phyloP scores from a whole-genome alignment of 2,329 filamentous ascomycete genomes.

The Ciborinia camelliae region DNA sequence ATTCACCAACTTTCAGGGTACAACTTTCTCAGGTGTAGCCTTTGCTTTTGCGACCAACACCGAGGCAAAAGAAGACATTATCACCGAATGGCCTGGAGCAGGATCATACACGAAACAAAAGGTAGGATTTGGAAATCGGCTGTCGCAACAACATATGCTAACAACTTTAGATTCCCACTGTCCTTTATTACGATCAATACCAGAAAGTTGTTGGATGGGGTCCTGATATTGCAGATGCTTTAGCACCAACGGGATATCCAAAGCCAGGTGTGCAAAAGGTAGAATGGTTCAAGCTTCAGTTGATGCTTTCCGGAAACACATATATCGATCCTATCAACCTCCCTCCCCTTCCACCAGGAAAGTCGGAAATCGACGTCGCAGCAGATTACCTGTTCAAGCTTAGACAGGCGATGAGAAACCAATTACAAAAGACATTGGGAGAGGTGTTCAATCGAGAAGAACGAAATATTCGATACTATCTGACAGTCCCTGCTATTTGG shows the following conservation, averaged over 20 bases:
- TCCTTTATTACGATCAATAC: slow-evolving; percentile 99
- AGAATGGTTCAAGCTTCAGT: slow-evolving; percentile 99
- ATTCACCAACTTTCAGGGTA: slow-evolving; percentile 58
- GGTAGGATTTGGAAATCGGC: slow-evolving; percentile 48
- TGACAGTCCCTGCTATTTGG: slow-evolving; percentile 99
- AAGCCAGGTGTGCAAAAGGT: slow-evolving; percentile 98
- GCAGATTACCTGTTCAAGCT: slow-evolving; percentile 99
- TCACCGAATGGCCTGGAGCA: slow-evolving; percentile 97
- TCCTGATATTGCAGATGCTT: slow-evolving; percentile 93
- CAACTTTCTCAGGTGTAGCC: slow-evolving; percentile 95
- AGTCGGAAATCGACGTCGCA: slow-evolving; percentile 98
- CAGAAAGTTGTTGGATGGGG: slow-evolving; percentile 99
- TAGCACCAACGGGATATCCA: slow-evolving; percentile 94
- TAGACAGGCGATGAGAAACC: slow-evolving; percentile 92
- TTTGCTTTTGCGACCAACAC: slow-evolving; percentile 94
- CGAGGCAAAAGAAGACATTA: slow-evolving; percentile 97
- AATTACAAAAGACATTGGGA: slow-evolving; percentile 91
- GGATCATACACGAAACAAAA: slow-evolving; percentile 99
- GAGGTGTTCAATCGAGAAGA: slow-evolving; percentile 98
- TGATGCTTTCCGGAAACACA: slow-evolving; percentile 98
- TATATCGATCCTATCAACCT: slow-evolving; percentile 99
- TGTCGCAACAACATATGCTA: slow-evolving; percentile 22
- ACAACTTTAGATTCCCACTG: slow-evolving; percentile 77
- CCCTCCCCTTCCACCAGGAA: slow-evolving; percentile 91
- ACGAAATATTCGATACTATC: slow-evolving; percentile 94